Evolutionary conservation across 176 grass and related monocot genomes (phyloP), one percentile per base, ranked within the genome.

Genomic region (Musa schizocarpa): DNA sequence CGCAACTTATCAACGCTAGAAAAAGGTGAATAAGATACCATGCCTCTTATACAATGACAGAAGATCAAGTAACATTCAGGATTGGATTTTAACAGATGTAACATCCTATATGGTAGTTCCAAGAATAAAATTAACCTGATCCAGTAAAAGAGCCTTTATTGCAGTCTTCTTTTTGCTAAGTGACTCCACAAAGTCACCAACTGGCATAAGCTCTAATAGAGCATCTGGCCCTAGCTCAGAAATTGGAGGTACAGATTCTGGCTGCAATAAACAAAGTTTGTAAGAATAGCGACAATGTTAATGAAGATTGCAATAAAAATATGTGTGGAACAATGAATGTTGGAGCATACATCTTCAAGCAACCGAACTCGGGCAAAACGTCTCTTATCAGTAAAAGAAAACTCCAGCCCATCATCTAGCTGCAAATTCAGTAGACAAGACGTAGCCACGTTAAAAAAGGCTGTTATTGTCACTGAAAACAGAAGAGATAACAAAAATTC

Each of bases 341-440:
- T 80, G 61, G 51, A 26, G 34, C 53, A 63, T 85, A 91, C 90
- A 91, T 98, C 80, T 25, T 93, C 84, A 84, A 91, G 83, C 51
- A 93, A 91, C 53, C 90, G 84, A 82, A 98, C 86, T 86, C 77
- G 85, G 63, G 86, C 94, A 85, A 98, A 93, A 11, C 94, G 90
- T 63, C 90, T 88, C 81, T 93, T 98, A 86, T 98, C 94, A 74
- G 90, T 98, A 82, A 98, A 98, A 69, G 90, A 98, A 66, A 98
- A 91, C 72, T 93, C 90, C 62, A 98, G 66, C 68, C 94, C 90
- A 80, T 98, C 94, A 89, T 91, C 90, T 80, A 98, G 85, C 88
- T 98, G 86, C 50, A 74, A 74, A 56, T 27, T 26, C 19, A 34
- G 22, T 53, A 27, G 13, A 56, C 1, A 5, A 74, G 57, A 1